phyloP scores from a whole-genome alignment of 75 land plant genomes.

The Picea sitchensis region DNA sequence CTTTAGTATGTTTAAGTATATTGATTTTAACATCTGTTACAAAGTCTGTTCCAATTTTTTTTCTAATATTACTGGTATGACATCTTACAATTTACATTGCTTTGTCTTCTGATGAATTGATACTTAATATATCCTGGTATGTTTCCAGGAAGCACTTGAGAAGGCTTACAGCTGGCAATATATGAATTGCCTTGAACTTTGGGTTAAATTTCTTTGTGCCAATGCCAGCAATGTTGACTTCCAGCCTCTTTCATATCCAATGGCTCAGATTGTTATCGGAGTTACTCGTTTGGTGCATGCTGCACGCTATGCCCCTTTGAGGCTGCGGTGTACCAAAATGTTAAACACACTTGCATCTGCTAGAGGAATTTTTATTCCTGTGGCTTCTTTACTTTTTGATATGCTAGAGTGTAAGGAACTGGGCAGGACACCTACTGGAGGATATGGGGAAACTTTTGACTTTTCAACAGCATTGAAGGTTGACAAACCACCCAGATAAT shows the following conservation, averaged over 20 bases:
- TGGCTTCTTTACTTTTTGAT: conserved; percentile 60
- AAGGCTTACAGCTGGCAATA: conserved; percentile 82
- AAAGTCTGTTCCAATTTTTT: neutral
- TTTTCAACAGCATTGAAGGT: conserved; percentile 68
- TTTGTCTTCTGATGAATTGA: neutral
- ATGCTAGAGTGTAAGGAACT: conserved; percentile 58
- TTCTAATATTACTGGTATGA: too few species aligned
- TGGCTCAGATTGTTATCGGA: conserved; percentile 77
- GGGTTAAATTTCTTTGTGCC: conserved; percentile 69
- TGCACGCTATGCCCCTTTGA: conserved; percentile 75
- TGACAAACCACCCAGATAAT: neutral
- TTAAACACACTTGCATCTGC: conserved; percentile 74
- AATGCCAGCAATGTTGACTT: conserved; percentile 52
- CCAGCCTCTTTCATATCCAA: conserved; percentile 52
- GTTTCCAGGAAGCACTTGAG: conserved; percentile 72
- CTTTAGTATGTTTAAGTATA: neutral
- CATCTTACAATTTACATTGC: too few species aligned
- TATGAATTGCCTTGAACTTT: conserved; percentile 68
- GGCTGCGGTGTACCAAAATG: conserved; percentile 66
- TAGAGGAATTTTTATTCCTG: conserved; percentile 72
- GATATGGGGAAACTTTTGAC: conserved; percentile 27
- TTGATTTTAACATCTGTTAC: neutral
- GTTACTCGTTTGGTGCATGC: conserved; percentile 72
- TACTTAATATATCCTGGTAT: neutral
- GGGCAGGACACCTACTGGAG: conserved; percentile 34